Evolutionary conservation across 2,329 filamentous ascomycete genomes (phyloP).

Genomic region (Dactylellina parvicollis): DNA sequence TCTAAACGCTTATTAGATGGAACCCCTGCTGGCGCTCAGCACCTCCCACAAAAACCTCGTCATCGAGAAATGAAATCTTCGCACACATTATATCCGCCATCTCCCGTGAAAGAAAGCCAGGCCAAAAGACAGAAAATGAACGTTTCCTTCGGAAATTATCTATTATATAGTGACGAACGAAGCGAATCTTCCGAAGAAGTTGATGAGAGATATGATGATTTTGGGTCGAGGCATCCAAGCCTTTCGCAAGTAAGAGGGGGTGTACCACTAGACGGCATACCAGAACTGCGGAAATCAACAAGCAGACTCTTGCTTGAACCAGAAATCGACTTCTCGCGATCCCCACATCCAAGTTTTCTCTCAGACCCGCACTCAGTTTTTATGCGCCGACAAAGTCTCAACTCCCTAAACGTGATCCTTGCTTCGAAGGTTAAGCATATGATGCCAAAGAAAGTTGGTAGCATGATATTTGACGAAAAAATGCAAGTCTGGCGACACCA

Average conservation of each 20-base stretch:
- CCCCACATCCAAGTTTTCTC: constrained; percentile 34
- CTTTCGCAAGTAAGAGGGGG: background rate
- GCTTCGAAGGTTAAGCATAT: constrained; percentile 48
- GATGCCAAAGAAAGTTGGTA: constrained; percentile 48
- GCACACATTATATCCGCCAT: constrained; percentile 25
- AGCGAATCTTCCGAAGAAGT: background rate
- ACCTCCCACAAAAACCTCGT: background rate
- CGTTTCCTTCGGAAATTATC: background rate
- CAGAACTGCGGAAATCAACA: constrained; percentile 17
- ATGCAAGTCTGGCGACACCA: constrained; percentile 32
- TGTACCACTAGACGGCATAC: background rate
- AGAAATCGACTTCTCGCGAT: constrained; percentile 43
- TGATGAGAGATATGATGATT: background rate
- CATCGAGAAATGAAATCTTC: constrained; percentile 9
- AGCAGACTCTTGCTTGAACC: constrained; percentile 34
- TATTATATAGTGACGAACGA: background rate
- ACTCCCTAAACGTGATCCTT: constrained; percentile 47
- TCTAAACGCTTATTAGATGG: constrained; percentile 41
- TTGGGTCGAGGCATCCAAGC: constrained; percentile 7
- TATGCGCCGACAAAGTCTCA: constrained; percentile 20
- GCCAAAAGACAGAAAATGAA: constrained; percentile 44
- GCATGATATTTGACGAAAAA: constrained; percentile 49
- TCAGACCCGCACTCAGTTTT: constrained; percentile 30
- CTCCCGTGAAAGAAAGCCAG: constrained; percentile 42
- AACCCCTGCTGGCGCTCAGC: constrained; percentile 18